Evolutionary conservation across 352 stramenopile species (phyloP).

Genomic region (Blastocystis sp.): DNA sequence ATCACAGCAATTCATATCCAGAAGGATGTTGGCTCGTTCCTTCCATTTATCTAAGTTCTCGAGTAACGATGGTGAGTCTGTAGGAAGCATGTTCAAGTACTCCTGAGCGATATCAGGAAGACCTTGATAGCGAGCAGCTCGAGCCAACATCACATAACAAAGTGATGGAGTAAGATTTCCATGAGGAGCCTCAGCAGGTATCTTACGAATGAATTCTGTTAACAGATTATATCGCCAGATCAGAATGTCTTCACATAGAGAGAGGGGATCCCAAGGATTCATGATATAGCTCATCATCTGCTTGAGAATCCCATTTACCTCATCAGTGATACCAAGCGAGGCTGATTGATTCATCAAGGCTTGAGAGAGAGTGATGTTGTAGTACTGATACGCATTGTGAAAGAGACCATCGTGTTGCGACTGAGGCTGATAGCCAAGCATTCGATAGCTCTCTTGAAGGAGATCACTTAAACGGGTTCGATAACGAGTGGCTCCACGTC

Average conservation of each 20-base stretch:
- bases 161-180: not conserved
- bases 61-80: not conserved
- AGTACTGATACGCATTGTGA: not conserved
- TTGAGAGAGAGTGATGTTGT: not conserved
- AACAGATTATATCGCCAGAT: conserved; percentile 12
- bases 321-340: not conserved
- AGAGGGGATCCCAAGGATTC: conserved; percentile 36
- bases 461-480: not conserved
- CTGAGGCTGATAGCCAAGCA: conserved; percentile 24
- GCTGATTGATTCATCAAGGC: not conserved
- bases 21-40: not conserved
- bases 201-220: not conserved
- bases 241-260: conserved; percentile 34
- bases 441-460: not conserved
- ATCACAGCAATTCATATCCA: conserved; percentile 7
- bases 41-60: conserved; percentile 34
- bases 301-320: not conserved
- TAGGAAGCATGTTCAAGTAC: not conserved
- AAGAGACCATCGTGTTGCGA: not conserved
- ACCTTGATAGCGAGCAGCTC: not conserved
- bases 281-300: conserved; percentile 14
- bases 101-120: conserved; percentile 23
- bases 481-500: not conserved
- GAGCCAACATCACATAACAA: conserved; percentile 4
- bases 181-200: not conserved